Evolutionary conservation across 2,329 filamentous ascomycete species (phyloP).

Genomic region (Colletotrichum ledebouriae): DNA sequence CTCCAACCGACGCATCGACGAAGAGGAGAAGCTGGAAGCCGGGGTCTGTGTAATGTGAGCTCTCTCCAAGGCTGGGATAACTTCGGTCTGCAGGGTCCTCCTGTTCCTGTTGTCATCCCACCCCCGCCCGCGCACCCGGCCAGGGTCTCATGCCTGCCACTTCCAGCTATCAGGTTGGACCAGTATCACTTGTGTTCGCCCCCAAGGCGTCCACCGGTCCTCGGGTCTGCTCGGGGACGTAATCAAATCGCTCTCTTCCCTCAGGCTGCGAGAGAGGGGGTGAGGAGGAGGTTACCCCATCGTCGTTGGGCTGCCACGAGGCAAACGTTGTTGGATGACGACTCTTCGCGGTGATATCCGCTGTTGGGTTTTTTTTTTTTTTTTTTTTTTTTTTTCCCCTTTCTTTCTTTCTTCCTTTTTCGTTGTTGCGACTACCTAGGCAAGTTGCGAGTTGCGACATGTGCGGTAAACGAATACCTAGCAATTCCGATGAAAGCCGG

Average conservation of each 20-base stretch:
- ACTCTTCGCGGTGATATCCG: conserved; percentile 27
- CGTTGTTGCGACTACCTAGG: too few relatives aligned
- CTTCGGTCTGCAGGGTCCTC: conserved; percentile 36
- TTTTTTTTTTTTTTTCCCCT: too few relatives aligned
- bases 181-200: conserved; percentile 22
- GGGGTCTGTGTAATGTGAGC: conserved; percentile 26
- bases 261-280: conserved; percentile 11
- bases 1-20: conserved; percentile 20
- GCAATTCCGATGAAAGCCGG: not conserved
- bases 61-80: conserved; percentile 29
- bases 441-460: too few relatives aligned
- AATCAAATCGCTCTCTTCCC: not conserved
- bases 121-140: not conserved
- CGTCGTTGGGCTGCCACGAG: conserved; percentile 39
- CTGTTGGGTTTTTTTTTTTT: not conserved
- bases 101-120: conserved; percentile 1
- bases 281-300: conserved; percentile 9
- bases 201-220: conserved; percentile 7
- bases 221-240: conserved; percentile 32
- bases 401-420: too few relatives aligned
- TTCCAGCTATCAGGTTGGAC: conserved; percentile 13
- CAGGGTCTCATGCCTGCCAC: conserved; percentile 21
- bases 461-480: too few relatives aligned
- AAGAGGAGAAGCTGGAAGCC: conserved; percentile 7
- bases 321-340: conserved; percentile 20